Percentiles rank a stretch among this genome's conserved stretches.
Evolutionary conservation across 495 filamentous ascomycete genomes (phyloP).

Genomic region (Penicillium alfredii): DNA sequence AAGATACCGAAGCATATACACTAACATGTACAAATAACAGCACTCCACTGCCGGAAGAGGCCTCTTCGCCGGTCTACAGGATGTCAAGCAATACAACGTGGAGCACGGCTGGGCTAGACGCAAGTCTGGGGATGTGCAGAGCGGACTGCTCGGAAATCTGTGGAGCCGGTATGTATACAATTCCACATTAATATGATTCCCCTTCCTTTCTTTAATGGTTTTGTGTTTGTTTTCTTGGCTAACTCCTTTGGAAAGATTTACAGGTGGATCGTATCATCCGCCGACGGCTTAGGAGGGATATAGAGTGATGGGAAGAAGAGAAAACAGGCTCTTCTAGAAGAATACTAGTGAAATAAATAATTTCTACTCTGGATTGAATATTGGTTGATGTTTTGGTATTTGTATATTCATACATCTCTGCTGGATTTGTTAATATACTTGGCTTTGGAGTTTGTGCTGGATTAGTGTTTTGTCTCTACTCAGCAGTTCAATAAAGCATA

Average conservation of each 20-base stretch:
- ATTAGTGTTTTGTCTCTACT: too few species aligned
- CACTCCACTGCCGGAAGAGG: conserved; percentile 35
- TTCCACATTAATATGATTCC: too few species aligned
- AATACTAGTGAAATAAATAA: background rate
- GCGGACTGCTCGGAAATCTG: conserved; percentile 13
- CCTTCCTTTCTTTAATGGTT: too few species aligned
- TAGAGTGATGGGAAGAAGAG: too few species aligned
- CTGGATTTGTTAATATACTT: background rate
- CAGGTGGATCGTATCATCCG: conserved; percentile 9
- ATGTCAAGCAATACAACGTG: conserved; percentile 41
- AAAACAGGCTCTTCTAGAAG: conserved; percentile 8
- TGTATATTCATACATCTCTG: too few species aligned
- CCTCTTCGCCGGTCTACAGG: conserved; percentile 43
- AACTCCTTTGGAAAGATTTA: conserved; percentile 9
- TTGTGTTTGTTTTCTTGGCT: too few species aligned
- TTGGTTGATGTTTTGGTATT: background rate
- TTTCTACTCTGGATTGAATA: background rate
- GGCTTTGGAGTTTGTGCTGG: conserved; percentile 1
- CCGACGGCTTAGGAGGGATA: conserved; percentile 1
- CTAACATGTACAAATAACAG: conserved; percentile 12
- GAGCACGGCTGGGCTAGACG: conserved; percentile 36
- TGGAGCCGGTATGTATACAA: conserved; percentile 16
- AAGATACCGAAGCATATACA: too few species aligned
- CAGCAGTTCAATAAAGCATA: too few species aligned
- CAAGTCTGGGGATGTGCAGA: conserved; percentile 10